These are phyloP conservation scores for Hyphodiscus hymeniophilus DNA, from an alignment of 495 filamentous ascomycete genomes.

Conservation along the genomic window DNA sequence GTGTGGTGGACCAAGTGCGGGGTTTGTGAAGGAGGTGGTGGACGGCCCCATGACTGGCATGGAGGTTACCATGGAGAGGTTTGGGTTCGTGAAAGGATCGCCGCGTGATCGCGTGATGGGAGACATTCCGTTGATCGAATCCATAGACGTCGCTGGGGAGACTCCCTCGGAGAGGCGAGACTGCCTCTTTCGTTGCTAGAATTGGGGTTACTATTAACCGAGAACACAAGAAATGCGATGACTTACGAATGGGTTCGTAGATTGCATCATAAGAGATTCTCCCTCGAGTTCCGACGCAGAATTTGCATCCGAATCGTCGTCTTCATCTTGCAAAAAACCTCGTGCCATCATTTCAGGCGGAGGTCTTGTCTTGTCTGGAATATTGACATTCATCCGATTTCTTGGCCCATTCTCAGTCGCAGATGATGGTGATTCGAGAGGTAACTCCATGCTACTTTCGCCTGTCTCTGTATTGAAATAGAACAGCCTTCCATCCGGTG, in stretches of 20 bases:
- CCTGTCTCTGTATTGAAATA: slow-evolving; percentile 97
- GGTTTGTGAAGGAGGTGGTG: slow-evolving; percentile 57
- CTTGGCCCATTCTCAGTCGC: slow-evolving; percentile 75
- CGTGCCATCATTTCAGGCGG: slow-evolving; percentile 89
- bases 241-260: slow-evolving; percentile 43
- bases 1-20: slow-evolving; percentile 43
- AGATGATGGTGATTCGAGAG: slow-evolving; percentile 80
- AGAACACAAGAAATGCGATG: neutral
- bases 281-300: slow-evolving; percentile 84
- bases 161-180: slow-evolving; percentile 63
- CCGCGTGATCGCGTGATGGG: slow-evolving; percentile 35
- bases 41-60: slow-evolving; percentile 51
- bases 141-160: slow-evolving; percentile 86
- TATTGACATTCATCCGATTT: slow-evolving; percentile 77
- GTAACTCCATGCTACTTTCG: slow-evolving; percentile 85
- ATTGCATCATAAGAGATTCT: slow-evolving; percentile 40
- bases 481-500: slow-evolving; percentile 85
- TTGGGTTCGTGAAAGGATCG: slow-evolving; percentile 41
- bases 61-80: slow-evolving; percentile 36
- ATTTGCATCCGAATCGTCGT: slow-evolving; percentile 64
- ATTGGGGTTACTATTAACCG: slow-evolving; percentile 18
- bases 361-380: slow-evolving; percentile 83
- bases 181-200: slow-evolving; percentile 44
- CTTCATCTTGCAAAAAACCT: slow-evolving; percentile 76
- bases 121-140: slow-evolving; percentile 66